phyloP scores from a whole-genome alignment of 139 green algal genomes.

The Dunaliella sp. region DNA sequence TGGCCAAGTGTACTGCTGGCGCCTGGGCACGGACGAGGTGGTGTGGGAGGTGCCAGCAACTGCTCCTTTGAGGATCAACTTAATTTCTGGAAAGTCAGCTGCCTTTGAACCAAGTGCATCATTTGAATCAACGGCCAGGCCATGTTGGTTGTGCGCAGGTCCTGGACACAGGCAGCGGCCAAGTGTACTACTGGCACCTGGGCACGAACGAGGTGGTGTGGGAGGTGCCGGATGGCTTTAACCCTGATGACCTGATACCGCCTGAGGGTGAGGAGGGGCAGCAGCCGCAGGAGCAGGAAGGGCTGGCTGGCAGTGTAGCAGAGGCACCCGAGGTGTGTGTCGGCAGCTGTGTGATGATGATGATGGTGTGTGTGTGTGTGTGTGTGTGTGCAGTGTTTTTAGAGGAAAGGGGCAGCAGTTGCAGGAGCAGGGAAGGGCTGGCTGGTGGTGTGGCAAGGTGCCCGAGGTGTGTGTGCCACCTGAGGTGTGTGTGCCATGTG shows the following conservation, averaged over 20 bases:
- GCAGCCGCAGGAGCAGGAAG: background rate
- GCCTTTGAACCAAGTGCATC: no score
- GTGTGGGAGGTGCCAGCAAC: constrained; percentile 62
- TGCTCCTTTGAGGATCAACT: no score
- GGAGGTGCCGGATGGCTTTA: constrained; percentile 49
- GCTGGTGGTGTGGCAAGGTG: no score
- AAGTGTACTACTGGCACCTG: constrained; percentile 71
- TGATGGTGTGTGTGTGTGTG: no score
- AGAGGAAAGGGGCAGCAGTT: no score
- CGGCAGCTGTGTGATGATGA: background rate
- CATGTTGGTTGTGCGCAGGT: no score
- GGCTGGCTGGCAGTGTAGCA: background rate
- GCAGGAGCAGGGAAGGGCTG: no score
- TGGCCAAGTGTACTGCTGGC: constrained; percentile 68
- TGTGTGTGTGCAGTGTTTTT: no score
- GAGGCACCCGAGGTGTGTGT: background rate
- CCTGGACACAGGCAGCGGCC: constrained; percentile 60
- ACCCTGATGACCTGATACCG: constrained; percentile 41
- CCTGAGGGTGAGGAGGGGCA: background rate
- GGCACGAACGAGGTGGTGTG: constrained; percentile 65
- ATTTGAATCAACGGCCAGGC: no score
- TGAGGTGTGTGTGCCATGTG: no score
- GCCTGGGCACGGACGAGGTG: constrained; percentile 58
- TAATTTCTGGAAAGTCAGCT: no score
- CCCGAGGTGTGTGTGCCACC: no score